phyloP scores from a whole-genome alignment of 2,329 filamentous ascomycete genomes.

The Cadophora gregata region DNA sequence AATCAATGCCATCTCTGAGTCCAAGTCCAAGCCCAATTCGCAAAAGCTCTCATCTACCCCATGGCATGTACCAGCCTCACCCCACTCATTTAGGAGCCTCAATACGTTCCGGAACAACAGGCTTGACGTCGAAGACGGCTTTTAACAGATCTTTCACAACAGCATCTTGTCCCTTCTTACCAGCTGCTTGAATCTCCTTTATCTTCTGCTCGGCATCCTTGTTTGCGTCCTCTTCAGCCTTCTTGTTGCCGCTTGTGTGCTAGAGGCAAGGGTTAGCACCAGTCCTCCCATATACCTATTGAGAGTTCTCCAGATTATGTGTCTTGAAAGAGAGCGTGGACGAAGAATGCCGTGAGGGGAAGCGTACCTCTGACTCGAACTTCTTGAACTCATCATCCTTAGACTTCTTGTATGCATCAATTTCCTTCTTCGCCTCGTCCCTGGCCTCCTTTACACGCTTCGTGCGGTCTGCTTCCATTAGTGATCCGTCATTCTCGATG shows the following conservation, averaged over 20 bases:
- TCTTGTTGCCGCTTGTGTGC: slow-evolving; percentile 92
- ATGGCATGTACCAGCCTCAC: not conserved
- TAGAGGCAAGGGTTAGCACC: slow-evolving; percentile 48
- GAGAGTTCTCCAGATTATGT: not conserved
- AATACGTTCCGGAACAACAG: slow-evolving; percentile 60
- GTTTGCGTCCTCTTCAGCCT: slow-evolving; percentile 78
- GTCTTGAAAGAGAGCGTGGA: not conserved
- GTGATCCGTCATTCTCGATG: slow-evolving; percentile 12
- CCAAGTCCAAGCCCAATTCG: not conserved
- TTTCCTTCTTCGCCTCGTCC: slow-evolving; percentile 96
- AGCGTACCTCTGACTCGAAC: slow-evolving; percentile 75
- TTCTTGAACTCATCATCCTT: slow-evolving; percentile 97
- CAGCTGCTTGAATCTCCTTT: slow-evolving; percentile 79
- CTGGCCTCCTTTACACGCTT: slow-evolving; percentile 97
- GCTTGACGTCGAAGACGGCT: slow-evolving; percentile 85
- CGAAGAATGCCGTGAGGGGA: not conserved
- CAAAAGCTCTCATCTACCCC: not conserved
- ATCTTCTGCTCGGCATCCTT: slow-evolving; percentile 84
- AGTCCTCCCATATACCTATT: not conserved
- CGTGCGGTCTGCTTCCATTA: slow-evolving; percentile 72
- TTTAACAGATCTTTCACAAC: slow-evolving; percentile 84
- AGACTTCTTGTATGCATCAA: slow-evolving; percentile 85
- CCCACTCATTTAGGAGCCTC: slow-evolving; percentile 41
- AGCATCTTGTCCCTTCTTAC: slow-evolving; percentile 77
- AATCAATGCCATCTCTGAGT: not conserved